Base-by-base conservation (phyloP, 139 green algal species). In the Edaphochlamys debaryana region DNA sequence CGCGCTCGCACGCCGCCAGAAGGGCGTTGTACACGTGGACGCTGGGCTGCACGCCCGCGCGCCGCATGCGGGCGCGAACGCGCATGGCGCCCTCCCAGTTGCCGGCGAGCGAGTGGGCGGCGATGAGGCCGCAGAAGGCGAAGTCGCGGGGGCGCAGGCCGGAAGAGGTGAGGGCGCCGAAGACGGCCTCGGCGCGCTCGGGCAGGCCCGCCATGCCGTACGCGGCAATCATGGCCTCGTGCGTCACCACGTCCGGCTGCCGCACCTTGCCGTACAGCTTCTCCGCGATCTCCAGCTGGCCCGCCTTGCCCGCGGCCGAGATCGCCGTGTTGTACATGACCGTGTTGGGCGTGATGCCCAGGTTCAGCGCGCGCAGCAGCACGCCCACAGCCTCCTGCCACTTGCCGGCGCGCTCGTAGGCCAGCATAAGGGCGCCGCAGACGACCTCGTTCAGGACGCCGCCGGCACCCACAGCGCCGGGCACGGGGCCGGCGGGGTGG, bases 21-120 rank as follows among this genome's bases (percentile, higher is more conserved):
- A 97, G 85, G 2, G 95, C 93, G 79, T 98, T 98, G 92, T 94
- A 98, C 22, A 97, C 91, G 69, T 96, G 92, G 50, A 98, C 92
- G 17, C 74, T 84, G 11, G 50, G 32, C 56, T 37, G 63, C 41
- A 86, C 56, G 29, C 88, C 84, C 0, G 79, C 84, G 8, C 71
- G 60, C 11, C 25, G 50, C 86, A 93, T 91, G 56, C 92, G 91
- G 22, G 84, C 34, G 6, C 80, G 82, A 54, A 90, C 69, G 6
- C 48, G 42, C 79, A 91, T 60, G 0, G 87, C 87, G 7, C 80
- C 81, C 36, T 88, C 67, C 72, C 75, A 90, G 83, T 96, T 89
- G 25, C 94, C 92, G 29, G 85, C 71, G 82, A 96, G 72, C 15
- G 82, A 92, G 89, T 96, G 82, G 13, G 92, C 94, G 29, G 94